These are phyloP conservation scores for Fistulinella prunicolor DNA, from an alignment of 768 basidiomycete species.

Conservation along the genomic window DNA sequence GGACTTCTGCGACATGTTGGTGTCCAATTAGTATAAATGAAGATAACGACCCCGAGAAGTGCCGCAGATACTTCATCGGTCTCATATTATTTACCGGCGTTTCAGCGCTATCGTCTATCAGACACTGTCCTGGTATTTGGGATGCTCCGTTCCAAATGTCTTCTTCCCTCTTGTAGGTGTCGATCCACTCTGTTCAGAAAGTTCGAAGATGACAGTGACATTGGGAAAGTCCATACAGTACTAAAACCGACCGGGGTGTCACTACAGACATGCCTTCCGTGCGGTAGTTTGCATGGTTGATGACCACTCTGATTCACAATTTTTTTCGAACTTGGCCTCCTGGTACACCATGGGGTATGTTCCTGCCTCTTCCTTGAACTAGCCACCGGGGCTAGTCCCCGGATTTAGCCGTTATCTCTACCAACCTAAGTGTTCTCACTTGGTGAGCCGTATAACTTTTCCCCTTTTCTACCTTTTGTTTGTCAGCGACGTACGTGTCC, in stretches of 20 bases:
- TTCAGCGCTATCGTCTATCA: too few species aligned
- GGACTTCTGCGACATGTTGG: not conserved
- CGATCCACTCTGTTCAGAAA: slow-evolving; percentile 10
- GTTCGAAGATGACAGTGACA: slow-evolving; percentile 5
- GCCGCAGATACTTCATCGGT: not conserved
- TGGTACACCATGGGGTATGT: slow-evolving; percentile 13
- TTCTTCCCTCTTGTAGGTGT: not conserved
- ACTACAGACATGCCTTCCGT: slow-evolving; percentile 9
- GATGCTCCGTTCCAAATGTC: too few species aligned
- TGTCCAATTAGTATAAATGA: too few species aligned
- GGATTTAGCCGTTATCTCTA: too few species aligned
- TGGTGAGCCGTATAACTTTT: too few species aligned
- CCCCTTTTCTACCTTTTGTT: too few species aligned
- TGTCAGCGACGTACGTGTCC: too few species aligned
- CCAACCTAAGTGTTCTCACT: too few species aligned
- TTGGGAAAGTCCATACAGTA: slow-evolving; percentile 4
- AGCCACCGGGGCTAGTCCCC: too few species aligned
- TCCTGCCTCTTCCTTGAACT: not conserved
- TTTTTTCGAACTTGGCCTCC: slow-evolving; percentile 15
- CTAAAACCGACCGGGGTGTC: slow-evolving; percentile 19
- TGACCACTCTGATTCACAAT: not conserved
- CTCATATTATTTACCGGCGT: slow-evolving; percentile 1
- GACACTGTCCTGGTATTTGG: too few species aligned
- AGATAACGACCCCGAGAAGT: too few species aligned
- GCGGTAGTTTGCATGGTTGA: not conserved